Percentiles rank a stretch among this genome's conserved stretches.
phyloP scores from a whole-genome alignment of 345 rosid species.

The Lepidium africanum region DNA sequence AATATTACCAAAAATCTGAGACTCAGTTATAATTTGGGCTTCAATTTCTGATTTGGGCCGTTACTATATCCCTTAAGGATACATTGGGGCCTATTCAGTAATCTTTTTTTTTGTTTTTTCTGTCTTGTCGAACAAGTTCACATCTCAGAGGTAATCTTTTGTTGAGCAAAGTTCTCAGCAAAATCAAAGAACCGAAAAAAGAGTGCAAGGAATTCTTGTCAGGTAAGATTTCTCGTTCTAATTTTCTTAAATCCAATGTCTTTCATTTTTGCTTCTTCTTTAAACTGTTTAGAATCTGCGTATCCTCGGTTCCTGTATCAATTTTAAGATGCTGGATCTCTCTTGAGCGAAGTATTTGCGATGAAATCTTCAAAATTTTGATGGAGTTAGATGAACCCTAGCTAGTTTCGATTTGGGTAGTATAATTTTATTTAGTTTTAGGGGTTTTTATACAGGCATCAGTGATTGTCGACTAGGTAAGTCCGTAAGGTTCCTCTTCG shows the following conservation, averaged over 20 bases:
- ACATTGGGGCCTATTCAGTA: neutral
- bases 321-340: constrained; percentile 12
- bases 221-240: neutral
- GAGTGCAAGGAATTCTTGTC: neutral
- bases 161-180: neutral
- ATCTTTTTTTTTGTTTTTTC: neutral
- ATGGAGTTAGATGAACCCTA: neutral
- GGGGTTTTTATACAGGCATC: neutral
- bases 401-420: neutral
- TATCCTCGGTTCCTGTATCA: neutral
- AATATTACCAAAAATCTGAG: neutral
- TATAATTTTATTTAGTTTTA: neutral
- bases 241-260: neutral
- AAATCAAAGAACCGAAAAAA: constrained; percentile 1
- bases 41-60: neutral
- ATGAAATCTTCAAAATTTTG: neutral
- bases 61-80: neutral
- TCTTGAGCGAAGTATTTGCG: neutral
- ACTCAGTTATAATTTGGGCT: neutral
- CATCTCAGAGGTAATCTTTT: neutral
- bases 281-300: neutral
- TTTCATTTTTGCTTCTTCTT: too few relatives aligned
- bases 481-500: neutral
- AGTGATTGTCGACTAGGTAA: neutral
- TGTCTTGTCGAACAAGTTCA: constrained; percentile 28